phyloP scores from a whole-genome alignment of 164 flowering plant genomes.

The Vitis riparia region DNA sequence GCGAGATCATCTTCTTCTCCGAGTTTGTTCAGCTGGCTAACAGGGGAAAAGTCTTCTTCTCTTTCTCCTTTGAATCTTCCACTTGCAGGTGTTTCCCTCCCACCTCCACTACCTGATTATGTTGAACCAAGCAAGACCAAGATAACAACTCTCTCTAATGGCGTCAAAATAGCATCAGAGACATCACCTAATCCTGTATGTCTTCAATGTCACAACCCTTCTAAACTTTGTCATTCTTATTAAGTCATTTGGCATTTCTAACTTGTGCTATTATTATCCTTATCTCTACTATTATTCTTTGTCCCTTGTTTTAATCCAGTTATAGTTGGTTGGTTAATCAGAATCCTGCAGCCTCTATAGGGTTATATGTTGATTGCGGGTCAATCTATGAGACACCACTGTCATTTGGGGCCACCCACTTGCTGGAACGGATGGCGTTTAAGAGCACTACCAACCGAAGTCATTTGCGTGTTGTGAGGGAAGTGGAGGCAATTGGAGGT shows the following conservation, averaged over 20 bases:
- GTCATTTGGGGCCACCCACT: slow-evolving; percentile 44
- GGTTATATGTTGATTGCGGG: slow-evolving; percentile 52
- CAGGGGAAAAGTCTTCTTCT: slow-evolving; percentile 52
- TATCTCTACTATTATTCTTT: no score
- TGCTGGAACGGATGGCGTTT: slow-evolving; percentile 57
- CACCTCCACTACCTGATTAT: slow-evolving; percentile 73
- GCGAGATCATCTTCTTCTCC: slow-evolving; percentile 47
- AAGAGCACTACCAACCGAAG: slow-evolving; percentile 54
- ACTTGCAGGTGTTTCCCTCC: slow-evolving; percentile 53
- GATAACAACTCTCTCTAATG: slow-evolving; percentile 83
- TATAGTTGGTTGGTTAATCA: slow-evolving; percentile 15
- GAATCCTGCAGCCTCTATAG: slow-evolving; percentile 58
- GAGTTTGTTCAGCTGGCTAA: slow-evolving; percentile 78
- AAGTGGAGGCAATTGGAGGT: slow-evolving; percentile 74
- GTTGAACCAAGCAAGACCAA: slow-evolving; percentile 70
- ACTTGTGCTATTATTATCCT: neutral
- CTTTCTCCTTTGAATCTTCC: slow-evolving; percentile 68
- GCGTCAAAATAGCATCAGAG: slow-evolving; percentile 80
- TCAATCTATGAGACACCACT: slow-evolving; percentile 47
- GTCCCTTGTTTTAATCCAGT: neutral
- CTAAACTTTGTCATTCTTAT: neutral
- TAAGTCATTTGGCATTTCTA: neutral
- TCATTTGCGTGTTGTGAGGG: slow-evolving; percentile 49
- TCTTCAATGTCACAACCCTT: neutral
- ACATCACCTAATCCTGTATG: slow-evolving; percentile 64